These are phyloP conservation scores for Cubamyces lactineus DNA, from an alignment of 768 basidiomycete species.

Conservation along the genomic window DNA sequence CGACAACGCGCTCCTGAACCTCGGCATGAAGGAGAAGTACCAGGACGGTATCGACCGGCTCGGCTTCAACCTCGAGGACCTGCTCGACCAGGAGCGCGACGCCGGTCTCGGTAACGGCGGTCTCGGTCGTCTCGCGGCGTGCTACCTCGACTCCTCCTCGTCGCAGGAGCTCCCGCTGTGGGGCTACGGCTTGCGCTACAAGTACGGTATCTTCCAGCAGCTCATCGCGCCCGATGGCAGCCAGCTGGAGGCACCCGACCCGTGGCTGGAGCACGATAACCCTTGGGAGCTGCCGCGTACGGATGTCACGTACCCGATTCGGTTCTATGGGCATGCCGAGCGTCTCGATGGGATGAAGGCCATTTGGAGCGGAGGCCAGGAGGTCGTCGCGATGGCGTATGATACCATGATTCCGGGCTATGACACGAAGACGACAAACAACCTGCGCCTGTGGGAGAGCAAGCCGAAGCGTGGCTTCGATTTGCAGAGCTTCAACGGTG, in stretches of 20 bases:
- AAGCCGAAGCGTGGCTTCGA: conserved; percentile 92
- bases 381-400: conserved; percentile 91
- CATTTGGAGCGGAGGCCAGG: conserved; percentile 87
- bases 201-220: conserved; percentile 96
- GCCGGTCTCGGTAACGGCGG: conserved; percentile 96
- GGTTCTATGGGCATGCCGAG: conserved; percentile 88
- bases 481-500: conserved; percentile 93
- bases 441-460: conserved; percentile 83
- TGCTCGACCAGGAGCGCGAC: conserved; percentile 88
- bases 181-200: conserved; percentile 94
- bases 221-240: conserved; percentile 81
- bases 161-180: conserved; percentile 91
- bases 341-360: conserved; percentile 64
- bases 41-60: conserved; percentile 67
- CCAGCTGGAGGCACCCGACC: conserved; percentile 90
- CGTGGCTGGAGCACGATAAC: conserved; percentile 87
- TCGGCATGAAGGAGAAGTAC: conserved; percentile 82
- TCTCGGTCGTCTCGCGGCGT: conserved; percentile 93
- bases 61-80: conserved; percentile 89
- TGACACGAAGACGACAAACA: conserved; percentile 85
- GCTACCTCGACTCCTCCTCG: conserved; percentile 93
- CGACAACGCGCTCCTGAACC: conserved; percentile 84
- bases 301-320: conserved; percentile 83
- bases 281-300: conserved; percentile 88
- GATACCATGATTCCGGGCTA: conserved; percentile 95